Base-by-base conservation (phyloP, 257 asterid genomes). In the Solanum sejunctum region DNA sequence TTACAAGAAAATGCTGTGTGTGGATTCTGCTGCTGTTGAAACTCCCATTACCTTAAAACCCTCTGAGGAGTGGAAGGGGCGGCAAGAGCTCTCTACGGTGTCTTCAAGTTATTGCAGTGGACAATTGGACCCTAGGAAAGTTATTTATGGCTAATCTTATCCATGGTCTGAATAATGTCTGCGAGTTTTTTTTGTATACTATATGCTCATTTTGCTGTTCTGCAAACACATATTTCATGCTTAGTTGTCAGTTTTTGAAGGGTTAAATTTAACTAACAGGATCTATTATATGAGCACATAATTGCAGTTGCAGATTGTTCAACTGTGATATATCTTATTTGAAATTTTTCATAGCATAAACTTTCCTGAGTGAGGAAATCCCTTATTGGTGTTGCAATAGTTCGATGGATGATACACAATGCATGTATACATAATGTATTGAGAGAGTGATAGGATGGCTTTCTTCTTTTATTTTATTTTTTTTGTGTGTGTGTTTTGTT, bases 51-150 rank as follows among this genome's bases (percentile, higher is more conserved):
- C 77, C 83, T 89, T 94, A 92, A 93, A 91, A 86, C 96, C 95
- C 21, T 85, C 75, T 63, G 94, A 94, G 87, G 97, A 94, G 91
- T 94, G 98, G 97, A 93, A 88, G 89, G 95, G 91, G 79, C 94
- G 94, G 88, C 97, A 93, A 88, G 98, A 94, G 87, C 86, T 94
- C 43, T 88, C 97, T 8, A 89, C 94, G 12, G 98, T 93, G 69
- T 93, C 95, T 81, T 94, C 98, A 55, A 94, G 98, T 90, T 94
- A 94, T 87, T 94, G 95, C 93, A 94, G 97, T 67, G 98, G 97
- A 56, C 98, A 93, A 72, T 87, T 94, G 85, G 97, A 94, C 90
- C 97, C 98, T 61, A 84, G 90, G 23, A 93, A 81, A 90, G 97
- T 93, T 86, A 90, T 93, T 85, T 87, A 88, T 80, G 98, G 96